phyloP scores from a whole-genome alignment of 139 green algal species.

The Trebouxia sp. region DNA sequence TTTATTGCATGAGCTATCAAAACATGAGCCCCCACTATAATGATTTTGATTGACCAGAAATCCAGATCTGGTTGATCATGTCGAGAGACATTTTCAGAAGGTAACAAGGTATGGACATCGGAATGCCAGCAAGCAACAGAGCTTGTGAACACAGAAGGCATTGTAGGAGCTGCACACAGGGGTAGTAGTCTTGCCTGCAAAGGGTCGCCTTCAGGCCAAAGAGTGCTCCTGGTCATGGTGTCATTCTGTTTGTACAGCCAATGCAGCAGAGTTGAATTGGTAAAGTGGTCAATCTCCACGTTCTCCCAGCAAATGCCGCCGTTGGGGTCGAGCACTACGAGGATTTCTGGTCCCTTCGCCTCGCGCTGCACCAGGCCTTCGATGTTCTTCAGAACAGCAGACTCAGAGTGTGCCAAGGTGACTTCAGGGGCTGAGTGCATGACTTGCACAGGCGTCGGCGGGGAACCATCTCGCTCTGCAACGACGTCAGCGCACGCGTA shows the following conservation, averaged over 20 bases:
- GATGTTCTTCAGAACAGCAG: too few species aligned
- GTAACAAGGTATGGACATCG: too few species aligned
- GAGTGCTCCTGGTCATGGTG: not conserved
- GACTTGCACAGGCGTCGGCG: not conserved
- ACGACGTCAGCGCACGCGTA: not conserved
- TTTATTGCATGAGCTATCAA: too few species aligned
- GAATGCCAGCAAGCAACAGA: too few species aligned
- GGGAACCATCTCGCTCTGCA: not conserved
- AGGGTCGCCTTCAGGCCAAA: not conserved
- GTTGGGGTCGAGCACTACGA: constrained; percentile 4
- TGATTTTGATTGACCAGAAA: too few species aligned
- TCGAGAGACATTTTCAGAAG: too few species aligned
- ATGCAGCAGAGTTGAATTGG: not conserved
- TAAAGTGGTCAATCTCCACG: not conserved
- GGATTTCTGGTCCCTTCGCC: not conserved
- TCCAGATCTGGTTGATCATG: too few species aligned
- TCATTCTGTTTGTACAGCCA: not conserved
- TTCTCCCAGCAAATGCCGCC: constrained; percentile 4
- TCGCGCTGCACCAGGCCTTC: too few species aligned
- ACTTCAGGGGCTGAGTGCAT: too few species aligned
- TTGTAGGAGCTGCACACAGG: too few species aligned
- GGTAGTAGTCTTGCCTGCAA: not conserved
- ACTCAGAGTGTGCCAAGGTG: not conserved
- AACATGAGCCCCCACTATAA: too few species aligned
- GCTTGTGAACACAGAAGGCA: too few species aligned